These are phyloP conservation scores for Penicillium hesseltinei DNA, from an alignment of 2,329 filamentous ascomycete species.

Conservation along the genomic window DNA sequence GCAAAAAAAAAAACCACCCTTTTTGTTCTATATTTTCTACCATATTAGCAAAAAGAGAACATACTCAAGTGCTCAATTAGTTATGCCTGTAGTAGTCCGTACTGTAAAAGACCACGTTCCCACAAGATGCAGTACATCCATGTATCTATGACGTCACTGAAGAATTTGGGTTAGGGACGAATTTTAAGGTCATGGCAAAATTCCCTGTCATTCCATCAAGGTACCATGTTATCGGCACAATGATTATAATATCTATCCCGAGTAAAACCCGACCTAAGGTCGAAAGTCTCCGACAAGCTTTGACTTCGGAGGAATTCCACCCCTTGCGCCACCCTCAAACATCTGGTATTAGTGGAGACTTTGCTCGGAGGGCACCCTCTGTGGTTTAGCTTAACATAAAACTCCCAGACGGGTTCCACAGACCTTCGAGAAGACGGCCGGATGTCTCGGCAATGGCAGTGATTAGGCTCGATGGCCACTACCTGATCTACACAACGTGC, in stretches of 20 bases:
- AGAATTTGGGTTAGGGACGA: not conserved
- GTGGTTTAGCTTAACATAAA: not conserved
- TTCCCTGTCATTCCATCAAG: not conserved
- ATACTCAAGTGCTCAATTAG: not conserved
- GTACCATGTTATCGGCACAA: not conserved
- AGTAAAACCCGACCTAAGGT: not conserved
- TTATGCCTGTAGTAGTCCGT: not conserved
- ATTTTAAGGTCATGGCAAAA: not conserved
- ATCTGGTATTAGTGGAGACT: not conserved
- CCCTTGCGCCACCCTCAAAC: not conserved
- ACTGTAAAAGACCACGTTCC: not conserved
- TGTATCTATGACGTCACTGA: not conserved
- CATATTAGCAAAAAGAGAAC: not conserved
- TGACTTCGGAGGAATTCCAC: not conserved
- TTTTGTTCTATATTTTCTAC: not conserved
- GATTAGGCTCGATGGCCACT: not conserved
- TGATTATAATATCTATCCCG: not conserved
- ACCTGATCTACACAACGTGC: not conserved
- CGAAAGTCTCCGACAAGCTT: not conserved
- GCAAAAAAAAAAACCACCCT: not conserved
- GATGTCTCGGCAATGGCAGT: not conserved
- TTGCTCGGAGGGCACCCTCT: not conserved
- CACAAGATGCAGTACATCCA: not conserved
- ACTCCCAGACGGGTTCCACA: not conserved
- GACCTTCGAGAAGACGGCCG: not conserved